A percentile compares a stretch with the other conserved stretches of the same genome.
Conservation (phyloP, 164 flowering plant genomes). For the Aristolochia fimbriata region DNA sequence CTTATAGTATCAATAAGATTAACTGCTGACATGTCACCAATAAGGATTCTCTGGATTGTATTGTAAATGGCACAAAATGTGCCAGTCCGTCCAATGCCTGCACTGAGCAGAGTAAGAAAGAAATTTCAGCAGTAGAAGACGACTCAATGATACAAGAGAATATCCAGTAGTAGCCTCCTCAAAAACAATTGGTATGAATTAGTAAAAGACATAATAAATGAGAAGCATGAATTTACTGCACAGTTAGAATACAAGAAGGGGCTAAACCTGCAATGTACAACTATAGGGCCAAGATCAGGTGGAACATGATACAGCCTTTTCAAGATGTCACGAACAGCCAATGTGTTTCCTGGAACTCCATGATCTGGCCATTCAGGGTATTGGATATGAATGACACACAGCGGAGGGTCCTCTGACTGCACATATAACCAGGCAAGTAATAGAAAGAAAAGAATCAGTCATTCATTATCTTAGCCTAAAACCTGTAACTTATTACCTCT, state of each 20-base stretch:
- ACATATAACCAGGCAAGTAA: conserved; percentile 4
- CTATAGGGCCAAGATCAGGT: conserved; percentile 72
- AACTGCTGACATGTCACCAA: conserved; percentile 87
- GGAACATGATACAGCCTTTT: conserved; percentile 48
- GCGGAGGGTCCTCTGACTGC: conserved; percentile 66
- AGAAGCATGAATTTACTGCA: too few relatives aligned
- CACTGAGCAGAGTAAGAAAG: conserved; percentile 42
- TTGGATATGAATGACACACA: conserved; percentile 73
- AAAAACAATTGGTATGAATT: background rate
- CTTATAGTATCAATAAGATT: conserved; percentile 55
- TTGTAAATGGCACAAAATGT: conserved; percentile 79
- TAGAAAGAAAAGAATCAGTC: too few relatives aligned
- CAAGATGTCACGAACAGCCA: conserved; percentile 74
- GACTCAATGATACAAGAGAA: background rate
- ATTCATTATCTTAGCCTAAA: too few relatives aligned
- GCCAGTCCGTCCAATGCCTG: conserved; percentile 98
- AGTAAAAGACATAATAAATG: background rate
- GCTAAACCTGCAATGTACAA: conserved; percentile 94
- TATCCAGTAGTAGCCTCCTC: background rate
- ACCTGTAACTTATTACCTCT: too few relatives aligned
- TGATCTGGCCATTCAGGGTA: conserved; percentile 98
- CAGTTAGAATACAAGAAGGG: background rate
- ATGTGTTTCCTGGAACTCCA: conserved; percentile 77
- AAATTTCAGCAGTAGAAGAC: background rate
- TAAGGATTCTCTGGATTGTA: conserved; percentile 80